phyloP scores from a whole-genome alignment of 768 basidiomycete genomes.

The Collybia sordida region DNA sequence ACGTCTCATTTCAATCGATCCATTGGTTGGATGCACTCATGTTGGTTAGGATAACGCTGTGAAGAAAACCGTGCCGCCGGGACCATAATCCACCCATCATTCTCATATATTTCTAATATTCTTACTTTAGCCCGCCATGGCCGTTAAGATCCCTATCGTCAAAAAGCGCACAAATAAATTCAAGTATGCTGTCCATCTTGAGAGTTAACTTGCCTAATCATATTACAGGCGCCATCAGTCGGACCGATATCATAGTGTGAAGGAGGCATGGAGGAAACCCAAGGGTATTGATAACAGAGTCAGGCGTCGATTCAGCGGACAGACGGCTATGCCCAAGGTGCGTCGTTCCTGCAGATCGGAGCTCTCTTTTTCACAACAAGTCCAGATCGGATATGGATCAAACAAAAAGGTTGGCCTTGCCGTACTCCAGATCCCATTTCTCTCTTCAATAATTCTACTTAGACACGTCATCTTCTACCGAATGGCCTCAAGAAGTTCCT shows the following conservation, averaged over 20 bases:
- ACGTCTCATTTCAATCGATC: not conserved
- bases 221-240: conserved; percentile 89
- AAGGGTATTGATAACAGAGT: conserved; percentile 99
- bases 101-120: conserved; percentile 17
- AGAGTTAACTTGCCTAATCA: conserved; percentile 7
- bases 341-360: not conserved
- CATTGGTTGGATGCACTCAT: conserved; percentile 14
- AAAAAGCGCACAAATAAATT: conserved; percentile 98
- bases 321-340: conserved; percentile 95
- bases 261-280: conserved; percentile 99
- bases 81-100: not conserved
- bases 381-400: conserved; percentile 83
- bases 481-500: conserved; percentile 96
- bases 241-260: conserved; percentile 94
- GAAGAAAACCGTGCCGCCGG: not conserved
- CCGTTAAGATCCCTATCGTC: conserved; percentile 64
- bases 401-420: conserved; percentile 67
- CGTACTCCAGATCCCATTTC: no score
- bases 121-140: conserved; percentile 40
- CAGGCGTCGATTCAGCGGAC: conserved; percentile 92
- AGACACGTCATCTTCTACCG: conserved; percentile 95
- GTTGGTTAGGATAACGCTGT: conserved; percentile 35
- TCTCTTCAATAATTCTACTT: not conserved
- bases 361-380: not conserved
- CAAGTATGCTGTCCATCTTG: conserved; percentile 64